phyloP scores from a whole-genome alignment of 2,329 filamentous ascomycete species.

The Nigrospora sphaerica region DNA sequence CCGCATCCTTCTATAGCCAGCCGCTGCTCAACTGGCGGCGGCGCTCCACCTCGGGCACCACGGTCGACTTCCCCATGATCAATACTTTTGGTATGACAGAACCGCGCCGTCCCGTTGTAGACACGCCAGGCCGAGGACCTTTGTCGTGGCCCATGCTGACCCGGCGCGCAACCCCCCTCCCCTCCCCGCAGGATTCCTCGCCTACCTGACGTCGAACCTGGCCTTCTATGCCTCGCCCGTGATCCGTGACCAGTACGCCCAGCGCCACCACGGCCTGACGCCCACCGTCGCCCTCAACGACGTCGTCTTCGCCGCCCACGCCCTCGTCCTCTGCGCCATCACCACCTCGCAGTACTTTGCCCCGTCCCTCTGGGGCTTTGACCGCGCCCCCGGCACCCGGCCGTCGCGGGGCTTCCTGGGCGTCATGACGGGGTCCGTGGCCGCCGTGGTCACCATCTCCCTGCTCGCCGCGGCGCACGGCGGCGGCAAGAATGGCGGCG shows the following conservation, averaged over 20 bases:
- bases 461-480: conserved; percentile 22
- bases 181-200: conserved; percentile 51
- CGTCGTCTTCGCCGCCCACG: conserved; percentile 79
- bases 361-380: conserved; percentile 68
- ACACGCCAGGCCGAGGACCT: not conserved
- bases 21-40: conserved; percentile 71
- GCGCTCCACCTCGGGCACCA: conserved; percentile 72
- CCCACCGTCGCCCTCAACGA: conserved; percentile 89
- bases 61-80: conserved; percentile 78
- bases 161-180: no score
- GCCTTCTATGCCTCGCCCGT: conserved; percentile 72
- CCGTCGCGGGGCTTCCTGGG: conserved; percentile 57
- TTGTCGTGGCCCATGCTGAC: not conserved
- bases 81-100: conserved; percentile 51
- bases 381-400: conserved; percentile 45
- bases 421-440: conserved; percentile 61
- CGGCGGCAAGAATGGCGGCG: not conserved
- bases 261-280: conserved; percentile 64
- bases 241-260: conserved; percentile 77
- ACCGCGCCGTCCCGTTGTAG: not conserved
- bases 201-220: conserved; percentile 69
- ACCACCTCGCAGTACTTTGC: conserved; percentile 74
- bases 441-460: conserved; percentile 43
- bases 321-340: conserved; percentile 62
- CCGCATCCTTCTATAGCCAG: conserved; percentile 88